Evolutionary conservation across 495 filamentous ascomycete species (phyloP), one percentile per base, ranked within the genome.

Genomic region (Aspergillus conjunctus): DNA sequence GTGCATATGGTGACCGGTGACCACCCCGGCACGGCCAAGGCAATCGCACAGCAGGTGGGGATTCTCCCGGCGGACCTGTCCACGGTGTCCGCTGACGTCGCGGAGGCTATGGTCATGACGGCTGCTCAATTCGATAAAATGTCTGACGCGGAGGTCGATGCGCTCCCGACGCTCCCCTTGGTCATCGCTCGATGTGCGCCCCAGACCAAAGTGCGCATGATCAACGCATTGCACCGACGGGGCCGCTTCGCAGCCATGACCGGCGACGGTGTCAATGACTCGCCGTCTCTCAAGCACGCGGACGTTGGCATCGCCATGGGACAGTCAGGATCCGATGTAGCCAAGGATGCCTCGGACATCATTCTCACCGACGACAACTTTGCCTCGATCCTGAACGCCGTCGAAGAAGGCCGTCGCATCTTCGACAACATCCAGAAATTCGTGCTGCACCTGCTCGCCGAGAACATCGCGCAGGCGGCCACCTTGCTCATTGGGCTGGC

Each of bases 281-380:
- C 89, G 4, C 90, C 91, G 0, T 90, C 89, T 3, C 78, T 96
- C 17, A 91, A 91, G 70, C 82, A 85, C 33, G 89, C 91, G 14
- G 91, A 96, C 69, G 84, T 94, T 39, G 91, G 91, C 62, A 92
- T 96, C 68, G 90, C 90, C 9, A 92, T 94, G 88, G 89, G 88
- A 32, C 79, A 86, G 54, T 79, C 82, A 14, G 90, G 91, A 1
- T 88, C 85, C n/a, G 91, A 96, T 69, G 91, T 93, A 15, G 88
- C 91, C 11, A 93, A 91, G 66, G 90, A 92, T 65, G 91, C 91
- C 2, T 88, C 90, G 0, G 88, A 91, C 59, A 87, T 96, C 70
- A 86, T 96, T 14, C 78, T 96, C 26, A 85, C 87, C 0, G 88
- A 91, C 60, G 91, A 93, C 70, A 93, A 93, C 74, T 94, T 95